Conservation (phyloP, 805 yeast species). For the Priceomyces carsonii region DNA sequence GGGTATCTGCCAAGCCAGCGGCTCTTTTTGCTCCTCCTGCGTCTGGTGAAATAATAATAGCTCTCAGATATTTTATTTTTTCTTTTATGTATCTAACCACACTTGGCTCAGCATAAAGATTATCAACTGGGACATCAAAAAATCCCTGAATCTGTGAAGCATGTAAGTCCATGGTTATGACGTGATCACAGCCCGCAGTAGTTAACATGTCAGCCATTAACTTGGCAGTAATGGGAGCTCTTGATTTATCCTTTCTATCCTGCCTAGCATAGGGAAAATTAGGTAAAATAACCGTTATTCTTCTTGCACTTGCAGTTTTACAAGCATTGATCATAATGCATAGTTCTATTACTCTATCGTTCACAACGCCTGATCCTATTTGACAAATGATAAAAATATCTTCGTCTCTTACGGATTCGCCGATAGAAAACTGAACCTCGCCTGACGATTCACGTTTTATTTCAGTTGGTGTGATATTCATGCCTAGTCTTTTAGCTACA, state of each 20-base stretch:
- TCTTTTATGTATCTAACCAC: slow-evolving; percentile 80
- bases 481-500: slow-evolving; percentile 69
- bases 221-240: slow-evolving; percentile 97
- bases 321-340: slow-evolving; percentile 92
- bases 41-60: slow-evolving; percentile 92
- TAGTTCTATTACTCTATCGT: slow-evolving; percentile 85
- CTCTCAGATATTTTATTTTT: slow-evolving; percentile 51
- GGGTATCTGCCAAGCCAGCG: slow-evolving; percentile 87
- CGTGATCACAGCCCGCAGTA: slow-evolving; percentile 94
- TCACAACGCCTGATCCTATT: slow-evolving; percentile 77
- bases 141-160: slow-evolving; percentile 98
- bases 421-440: slow-evolving; percentile 70
- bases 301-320: slow-evolving; percentile 91
- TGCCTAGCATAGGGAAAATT: slow-evolving; percentile 97
- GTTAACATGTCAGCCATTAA: slow-evolving; percentile 87
- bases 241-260: slow-evolving; percentile 91
- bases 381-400: slow-evolving; percentile 78
- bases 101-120: slow-evolving; percentile 91
- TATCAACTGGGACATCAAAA: slow-evolving; percentile 93
- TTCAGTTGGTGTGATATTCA: slow-evolving; percentile 68
- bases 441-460: slow-evolving; percentile 78
- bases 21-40: slow-evolving; percentile 99
- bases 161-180: slow-evolving; percentile 94
- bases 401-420: slow-evolving; percentile 83
- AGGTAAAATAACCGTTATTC: slow-evolving; percentile 93